phyloP scores from a whole-genome alignment of 805 yeast genomes.

The Clavispora phyllophila region DNA sequence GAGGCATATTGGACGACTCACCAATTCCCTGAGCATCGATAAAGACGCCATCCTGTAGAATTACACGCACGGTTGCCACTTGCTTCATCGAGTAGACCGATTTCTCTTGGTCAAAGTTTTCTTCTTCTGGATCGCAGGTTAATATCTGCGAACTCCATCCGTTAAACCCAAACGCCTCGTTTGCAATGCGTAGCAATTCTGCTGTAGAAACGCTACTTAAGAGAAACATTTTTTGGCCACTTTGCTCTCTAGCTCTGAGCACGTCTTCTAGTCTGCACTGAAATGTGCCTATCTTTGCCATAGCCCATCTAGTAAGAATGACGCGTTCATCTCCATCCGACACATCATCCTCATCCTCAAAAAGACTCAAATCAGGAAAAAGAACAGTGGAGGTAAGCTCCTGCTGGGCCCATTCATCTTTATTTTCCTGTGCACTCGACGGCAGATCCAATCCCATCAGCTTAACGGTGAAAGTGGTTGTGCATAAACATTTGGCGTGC shows the following conservation, averaged over 20 bases:
- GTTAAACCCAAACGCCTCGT: conserved; percentile 49
- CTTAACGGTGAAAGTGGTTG: background rate
- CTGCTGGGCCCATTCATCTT: too few relatives aligned
- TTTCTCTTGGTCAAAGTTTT: conserved; percentile 19
- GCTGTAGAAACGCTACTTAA: conserved; percentile 7
- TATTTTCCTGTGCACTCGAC: background rate
- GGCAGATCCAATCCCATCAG: background rate
- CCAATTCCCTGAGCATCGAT: conserved; percentile 38
- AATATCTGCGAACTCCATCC: conserved; percentile 52
- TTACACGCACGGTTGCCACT: conserved; percentile 29
- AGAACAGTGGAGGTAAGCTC: conserved; percentile 7
- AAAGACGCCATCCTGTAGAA: conserved; percentile 41
- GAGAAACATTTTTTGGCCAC: conserved; percentile 1
- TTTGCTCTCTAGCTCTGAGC: conserved; percentile 16
- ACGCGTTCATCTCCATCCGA: background rate
- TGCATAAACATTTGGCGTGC: background rate
- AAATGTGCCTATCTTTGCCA: conserved; percentile 41
- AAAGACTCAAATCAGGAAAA: conserved; percentile 22
- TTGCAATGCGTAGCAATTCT: conserved; percentile 33
- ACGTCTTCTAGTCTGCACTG: conserved; percentile 42
- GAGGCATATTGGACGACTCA: conserved; percentile 26
- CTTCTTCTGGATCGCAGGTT: conserved; percentile 14
- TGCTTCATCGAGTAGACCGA: conserved; percentile 19
- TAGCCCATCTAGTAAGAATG: conserved; percentile 36
- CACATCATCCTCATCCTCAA: background rate